Percentiles rank a stretch among this genome's conserved stretches.
Conservation (phyloP, 208 protist genomes). For the Crithidia sp. region DNA sequence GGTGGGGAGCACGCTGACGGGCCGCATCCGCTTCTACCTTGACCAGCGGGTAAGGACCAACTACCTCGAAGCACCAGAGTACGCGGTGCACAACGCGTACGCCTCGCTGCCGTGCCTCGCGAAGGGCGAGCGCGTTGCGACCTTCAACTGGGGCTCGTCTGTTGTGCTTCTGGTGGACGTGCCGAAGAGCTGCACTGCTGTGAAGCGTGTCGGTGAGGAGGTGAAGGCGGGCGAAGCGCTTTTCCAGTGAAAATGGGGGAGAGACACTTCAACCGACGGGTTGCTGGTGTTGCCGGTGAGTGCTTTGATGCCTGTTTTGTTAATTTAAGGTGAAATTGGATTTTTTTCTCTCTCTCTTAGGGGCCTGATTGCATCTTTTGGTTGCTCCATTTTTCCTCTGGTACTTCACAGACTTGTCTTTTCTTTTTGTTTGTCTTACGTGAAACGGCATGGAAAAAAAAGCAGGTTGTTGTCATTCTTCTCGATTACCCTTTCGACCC, state of each 20-base stretch:
- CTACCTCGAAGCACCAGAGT: slow-evolving; percentile 79
- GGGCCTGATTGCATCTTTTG: neutral
- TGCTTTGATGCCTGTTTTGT: neutral
- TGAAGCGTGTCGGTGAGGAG: slow-evolving; percentile 47
- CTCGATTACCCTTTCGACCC: neutral
- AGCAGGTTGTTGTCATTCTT: neutral
- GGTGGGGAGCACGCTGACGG: slow-evolving; percentile 80
- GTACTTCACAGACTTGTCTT: slow-evolving; percentile 14
- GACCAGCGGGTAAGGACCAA: slow-evolving; percentile 82
- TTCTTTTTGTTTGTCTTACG: slow-evolving; percentile 1
- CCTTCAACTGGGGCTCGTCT: slow-evolving; percentile 89
- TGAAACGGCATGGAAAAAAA: neutral
- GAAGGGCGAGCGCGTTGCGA: slow-evolving; percentile 52
- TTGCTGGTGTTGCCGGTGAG: slow-evolving; percentile 1
- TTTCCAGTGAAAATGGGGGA: slow-evolving; percentile 8
- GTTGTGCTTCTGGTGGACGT: slow-evolving; percentile 83
- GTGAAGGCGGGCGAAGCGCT: slow-evolving; percentile 78
- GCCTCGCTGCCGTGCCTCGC: slow-evolving; percentile 36
- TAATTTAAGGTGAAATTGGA: too few species aligned
- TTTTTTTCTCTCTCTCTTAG: neutral
- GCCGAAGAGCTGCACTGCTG: slow-evolving; percentile 43
- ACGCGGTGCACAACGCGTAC: slow-evolving; percentile 70
- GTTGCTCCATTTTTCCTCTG: neutral
- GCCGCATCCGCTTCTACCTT: slow-evolving; percentile 65
- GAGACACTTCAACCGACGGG: too few species aligned